Conservation (phyloP, 306 rosid genomes). For the Trifolium dubium region DNA sequence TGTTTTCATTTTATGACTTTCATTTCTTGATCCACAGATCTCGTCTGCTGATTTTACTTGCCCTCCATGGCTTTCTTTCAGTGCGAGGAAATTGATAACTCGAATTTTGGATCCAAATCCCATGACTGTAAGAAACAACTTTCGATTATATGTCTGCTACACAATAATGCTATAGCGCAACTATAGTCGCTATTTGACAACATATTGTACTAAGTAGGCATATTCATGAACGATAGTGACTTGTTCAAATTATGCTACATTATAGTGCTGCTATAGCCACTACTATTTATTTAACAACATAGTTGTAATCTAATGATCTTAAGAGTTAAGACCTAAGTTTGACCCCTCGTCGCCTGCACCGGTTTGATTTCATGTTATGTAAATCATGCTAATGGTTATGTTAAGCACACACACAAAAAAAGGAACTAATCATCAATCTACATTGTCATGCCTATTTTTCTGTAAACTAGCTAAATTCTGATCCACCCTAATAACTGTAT, state of each 20-base stretch:
- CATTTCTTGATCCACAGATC: slow-evolving; percentile 67
- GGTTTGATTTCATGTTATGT: too few species aligned
- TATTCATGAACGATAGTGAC: too few species aligned
- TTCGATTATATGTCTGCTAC: slow-evolving; percentile 14
- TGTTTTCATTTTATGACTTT: slow-evolving; percentile 39
- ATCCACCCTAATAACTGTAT: slow-evolving; percentile 41
- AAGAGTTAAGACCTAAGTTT: neutral
- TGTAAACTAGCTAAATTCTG: slow-evolving; percentile 20
- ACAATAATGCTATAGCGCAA: too few species aligned
- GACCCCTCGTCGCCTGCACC: too few species aligned
- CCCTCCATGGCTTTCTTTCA: slow-evolving; percentile 96
- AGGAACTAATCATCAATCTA: slow-evolving; percentile 11
- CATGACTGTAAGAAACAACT: slow-evolving; percentile 66
- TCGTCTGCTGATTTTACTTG: slow-evolving; percentile 88
- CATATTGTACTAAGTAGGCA: neutral
- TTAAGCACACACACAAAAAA: too few species aligned
- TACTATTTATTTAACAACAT: too few species aligned
- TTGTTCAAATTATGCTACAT: too few species aligned
- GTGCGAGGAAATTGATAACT: slow-evolving; percentile 88
- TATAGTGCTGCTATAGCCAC: too few species aligned
- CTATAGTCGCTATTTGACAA: neutral
- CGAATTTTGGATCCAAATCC: slow-evolving; percentile 95
- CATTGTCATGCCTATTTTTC: slow-evolving; percentile 22
- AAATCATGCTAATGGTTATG: too few species aligned
- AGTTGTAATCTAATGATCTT: neutral